These are phyloP conservation scores for Barnettozyma californica DNA, from an alignment of 805 yeast genomes.

Conservation along the genomic window DNA sequence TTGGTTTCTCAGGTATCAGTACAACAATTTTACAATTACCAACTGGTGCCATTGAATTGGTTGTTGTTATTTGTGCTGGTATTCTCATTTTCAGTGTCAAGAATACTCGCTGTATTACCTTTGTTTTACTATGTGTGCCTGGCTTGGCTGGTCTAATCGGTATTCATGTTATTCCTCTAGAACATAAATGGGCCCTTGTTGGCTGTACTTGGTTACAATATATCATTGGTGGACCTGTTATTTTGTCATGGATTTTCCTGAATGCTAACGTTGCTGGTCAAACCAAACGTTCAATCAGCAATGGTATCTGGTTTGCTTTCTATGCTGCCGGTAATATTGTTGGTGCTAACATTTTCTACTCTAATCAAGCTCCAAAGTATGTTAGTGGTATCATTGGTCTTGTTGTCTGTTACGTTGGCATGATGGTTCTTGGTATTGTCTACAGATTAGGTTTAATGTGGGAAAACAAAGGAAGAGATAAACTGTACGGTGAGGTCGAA, in stretches of 20 bases:
- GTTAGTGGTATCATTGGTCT: slow-evolving; percentile 5
- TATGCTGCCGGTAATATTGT: slow-evolving; percentile 40
- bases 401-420: slow-evolving; percentile 4
- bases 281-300: slow-evolving; percentile 37
- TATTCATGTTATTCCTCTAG: slow-evolving; percentile 5
- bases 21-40: slow-evolving; percentile 20
- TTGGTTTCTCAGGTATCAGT: slow-evolving; percentile 15
- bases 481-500: slow-evolving; percentile 5
- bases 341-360: slow-evolving; percentile 43
- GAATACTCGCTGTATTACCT: slow-evolving; percentile 1
- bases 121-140: slow-evolving; percentile 3
- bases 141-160: slow-evolving; percentile 37
- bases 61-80: slow-evolving; percentile 9
- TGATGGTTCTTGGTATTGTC: slow-evolving; percentile 4
- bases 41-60: slow-evolving; percentile 27
- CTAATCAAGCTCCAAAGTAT: slow-evolving; percentile 35
- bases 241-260: slow-evolving; percentile 8
- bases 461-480: slow-evolving; percentile 2
- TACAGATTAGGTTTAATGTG: slow-evolving; percentile 6
- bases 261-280: slow-evolving; percentile 30
- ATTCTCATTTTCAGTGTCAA: slow-evolving; percentile 3
- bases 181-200: slow-evolving; percentile 28
- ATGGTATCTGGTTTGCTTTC: slow-evolving; percentile 30
- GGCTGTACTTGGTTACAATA: slow-evolving; percentile 13
- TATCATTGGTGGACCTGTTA: slow-evolving; percentile 5